phyloP scores from a whole-genome alignment of 2,329 filamentous ascomycete genomes.

The Talaromyces funiculosus region DNA sequence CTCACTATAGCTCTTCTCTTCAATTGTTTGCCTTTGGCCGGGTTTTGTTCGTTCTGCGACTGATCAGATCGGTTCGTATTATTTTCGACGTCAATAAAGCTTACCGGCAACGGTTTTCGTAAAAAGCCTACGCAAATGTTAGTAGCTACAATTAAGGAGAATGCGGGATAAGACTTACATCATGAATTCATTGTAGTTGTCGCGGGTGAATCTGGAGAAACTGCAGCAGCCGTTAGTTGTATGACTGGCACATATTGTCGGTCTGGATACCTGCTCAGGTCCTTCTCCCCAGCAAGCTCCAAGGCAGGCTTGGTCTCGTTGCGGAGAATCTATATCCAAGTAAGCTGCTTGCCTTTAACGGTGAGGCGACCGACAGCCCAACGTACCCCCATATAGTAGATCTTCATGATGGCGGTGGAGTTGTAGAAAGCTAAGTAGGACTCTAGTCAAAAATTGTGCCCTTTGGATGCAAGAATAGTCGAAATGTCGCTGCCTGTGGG shows the following conservation, averaged over 20 bases:
- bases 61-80: neutral
- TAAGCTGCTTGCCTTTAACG: neutral
- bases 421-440: too few relatives aligned
- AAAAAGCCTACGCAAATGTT: conserved; percentile 51
- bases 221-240: conserved; percentile 26
- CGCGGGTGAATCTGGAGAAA: conserved; percentile 74
- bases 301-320: conserved; percentile 70
- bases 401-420: conserved; percentile 61
- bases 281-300: conserved; percentile 71
- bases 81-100: neutral
- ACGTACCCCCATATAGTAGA: conserved; percentile 79
- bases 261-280: conserved; percentile 50
- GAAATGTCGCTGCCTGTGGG: conserved; percentile 1
- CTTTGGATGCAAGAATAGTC: too few relatives aligned
- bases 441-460: too few relatives aligned
- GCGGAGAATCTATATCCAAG: conserved; percentile 61
- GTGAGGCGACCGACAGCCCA: neutral
- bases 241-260: neutral
- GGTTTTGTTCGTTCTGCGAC: conserved; percentile 63
- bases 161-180: conserved; percentile 1
- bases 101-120: conserved; percentile 68
- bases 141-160: neutral
- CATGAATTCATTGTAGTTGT: conserved; percentile 48
- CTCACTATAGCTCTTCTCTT: conserved; percentile 41
- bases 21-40: conserved; percentile 79